Conservation (phyloP, 108 stramenopile genomes). For the Aurantiochytrium sp. region DNA sequence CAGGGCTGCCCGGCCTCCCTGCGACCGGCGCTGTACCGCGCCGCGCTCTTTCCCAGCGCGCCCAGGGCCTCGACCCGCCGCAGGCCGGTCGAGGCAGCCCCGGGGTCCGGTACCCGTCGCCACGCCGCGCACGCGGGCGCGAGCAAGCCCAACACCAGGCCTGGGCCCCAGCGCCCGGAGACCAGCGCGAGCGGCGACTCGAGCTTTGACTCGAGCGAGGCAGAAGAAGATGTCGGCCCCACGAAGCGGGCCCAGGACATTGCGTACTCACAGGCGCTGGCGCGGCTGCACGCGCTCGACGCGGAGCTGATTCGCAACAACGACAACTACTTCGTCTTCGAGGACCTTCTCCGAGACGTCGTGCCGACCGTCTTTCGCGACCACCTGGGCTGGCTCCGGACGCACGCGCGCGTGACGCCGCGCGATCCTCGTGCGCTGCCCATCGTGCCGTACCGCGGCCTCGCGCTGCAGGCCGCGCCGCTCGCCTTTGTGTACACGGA, state of each 20-base stretch:
- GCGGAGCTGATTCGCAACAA: constrained; percentile 13
- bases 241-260: no score
- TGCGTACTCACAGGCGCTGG: neutral
- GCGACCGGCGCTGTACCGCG: neutral
- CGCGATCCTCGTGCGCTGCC: neutral
- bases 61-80: neutral
- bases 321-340: constrained; percentile 25
- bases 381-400: neutral
- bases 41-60: neutral
- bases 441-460: neutral
- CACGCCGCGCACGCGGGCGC: neutral
- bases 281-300: neutral
- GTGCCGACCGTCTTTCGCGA: neutral
- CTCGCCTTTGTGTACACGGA: neutral
- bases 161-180: neutral
- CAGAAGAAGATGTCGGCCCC: no score
- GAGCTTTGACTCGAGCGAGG: neutral
- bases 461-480: constrained; percentile 1
- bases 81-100: neutral
- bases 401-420: neutral
- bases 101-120: neutral
- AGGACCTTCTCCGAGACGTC: neutral
- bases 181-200: neutral
- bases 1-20: neutral
- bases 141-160: no score